Evolutionary conservation across 2,329 filamentous ascomycete genomes (phyloP), one percentile per base, ranked within the genome.

Genomic region (Scorias spongiosa): DNA sequence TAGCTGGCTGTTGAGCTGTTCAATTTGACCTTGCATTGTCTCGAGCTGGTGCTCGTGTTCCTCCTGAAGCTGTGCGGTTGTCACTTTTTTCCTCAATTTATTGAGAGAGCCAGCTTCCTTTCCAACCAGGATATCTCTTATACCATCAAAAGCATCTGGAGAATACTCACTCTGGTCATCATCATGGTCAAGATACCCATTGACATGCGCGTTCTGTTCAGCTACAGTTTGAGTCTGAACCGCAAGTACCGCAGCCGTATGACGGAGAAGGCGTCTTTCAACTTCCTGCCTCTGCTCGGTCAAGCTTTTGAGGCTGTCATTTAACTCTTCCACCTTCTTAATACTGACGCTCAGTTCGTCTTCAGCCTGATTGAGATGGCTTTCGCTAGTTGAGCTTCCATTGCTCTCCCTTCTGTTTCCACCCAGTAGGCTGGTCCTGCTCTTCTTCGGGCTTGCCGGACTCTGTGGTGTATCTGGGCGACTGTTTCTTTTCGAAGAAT

Each of bases 211-310:
- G 49, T 32, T 32, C 40, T 42, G 32, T 12, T 34, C 40, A 9
- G 48, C 41, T 17, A 26, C 69, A n/a, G 81, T 70, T 0, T 76
- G 78, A 54, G 81, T 82, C 63, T 96, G 88, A 8, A 88, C 93
- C 62, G 93, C 75, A 43, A 98, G 67, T 34, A 98, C 84, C 39
- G 85, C 89, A 11, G 91, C 88, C 0, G 89, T 96, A 60, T 98
- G 91, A 60, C 89, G 80, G 42, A 96, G 67, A 39, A 98, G 67
- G 48, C 78, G 76, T 54, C 75, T 76, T 55, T 93, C 84, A 8
- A 84, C 75, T 46, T 81, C 74, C 66, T 86, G 79, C 46, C 81
- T 68, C 51, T 82, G 70, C 61, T 83, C 84, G 63, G 95, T 85
- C 44, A 93, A 67, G 46, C 75, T 74, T 66, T 84, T 85, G 32